Evolutionary conservation across 768 basidiomycete species (phyloP), one percentile per base, ranked within the genome.

Genomic region (Clitopilus passeckerianus): DNA sequence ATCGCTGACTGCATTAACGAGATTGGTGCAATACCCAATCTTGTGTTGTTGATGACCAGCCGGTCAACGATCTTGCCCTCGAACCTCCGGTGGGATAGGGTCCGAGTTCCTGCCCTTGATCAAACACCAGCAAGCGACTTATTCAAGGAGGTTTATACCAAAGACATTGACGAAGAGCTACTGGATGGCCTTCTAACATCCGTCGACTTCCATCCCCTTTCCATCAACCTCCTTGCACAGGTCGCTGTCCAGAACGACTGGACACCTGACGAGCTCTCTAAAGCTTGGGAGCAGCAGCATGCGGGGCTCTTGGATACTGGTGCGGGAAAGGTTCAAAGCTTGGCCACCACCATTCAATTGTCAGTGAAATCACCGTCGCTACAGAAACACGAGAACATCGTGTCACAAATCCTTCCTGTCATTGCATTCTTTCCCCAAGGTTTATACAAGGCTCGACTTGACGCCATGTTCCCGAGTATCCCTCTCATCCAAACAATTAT

Each of bases 131-230:
- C 46, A 1, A 50, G 46, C 46, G 20, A 50, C 18, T 23, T 50
- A 10, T 50, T 50, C 46, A n/a, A 50, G n/a, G 15, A 50, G 18
- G 20, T 50, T 5, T 50, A 50, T 22, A 7, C 2, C 15, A 18
- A 50, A 50, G 46, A 50, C 9, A 50, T 50, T 18, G 46, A 4
- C 18, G 9, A 12, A 10, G 46, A n/a, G 5, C 15, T 22, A 5
- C 20, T 50, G 20, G 18, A 50, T 5, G 18, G 18, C 46, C 46
- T 50, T 5, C n/a, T 50, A 9, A 23, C 6, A 50, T 50, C 46
- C 50, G 27, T 57, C 23, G 56, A 57, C 22, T 46, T 44, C 41
- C 56, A 57, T 44, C 56, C 56, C 14, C 56, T 57, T n/a, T 57
- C 56, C 9, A 44, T 57, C 22, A 57, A 57, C 43, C 41, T 44